A percentile compares a stretch with the other conserved stretches of the same genome.
phyloP scores from a whole-genome alignment of 164 flowering plant genomes.

The Chimonanthus salicifolius region DNA sequence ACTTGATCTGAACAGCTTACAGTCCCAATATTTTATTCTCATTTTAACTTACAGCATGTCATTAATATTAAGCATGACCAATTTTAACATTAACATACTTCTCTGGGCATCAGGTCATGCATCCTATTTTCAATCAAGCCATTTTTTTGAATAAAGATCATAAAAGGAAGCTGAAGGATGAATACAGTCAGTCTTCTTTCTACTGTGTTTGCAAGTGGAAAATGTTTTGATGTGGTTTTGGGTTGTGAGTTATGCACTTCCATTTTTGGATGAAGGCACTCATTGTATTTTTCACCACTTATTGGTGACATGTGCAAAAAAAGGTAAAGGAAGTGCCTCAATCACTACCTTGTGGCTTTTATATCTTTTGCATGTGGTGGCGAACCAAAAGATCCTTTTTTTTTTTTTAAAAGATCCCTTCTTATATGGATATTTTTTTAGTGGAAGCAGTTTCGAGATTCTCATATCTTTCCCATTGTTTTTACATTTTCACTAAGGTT shows the following conservation, averaged over 20 bases:
- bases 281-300: too few relatives aligned
- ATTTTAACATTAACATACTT: background rate
- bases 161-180: conserved; percentile 63
- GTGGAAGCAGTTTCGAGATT: background rate
- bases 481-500: background rate
- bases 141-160: conserved; percentile 53
- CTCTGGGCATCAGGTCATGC: conserved; percentile 38
- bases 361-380: background rate
- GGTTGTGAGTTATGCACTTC: too few relatives aligned
- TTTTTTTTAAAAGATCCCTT: too few relatives aligned
- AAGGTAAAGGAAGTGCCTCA: too few relatives aligned
- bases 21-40: background rate
- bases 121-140: conserved; percentile 42
- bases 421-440: background rate
- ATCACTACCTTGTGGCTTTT: too few relatives aligned
- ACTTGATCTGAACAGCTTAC: background rate
- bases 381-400: background rate
- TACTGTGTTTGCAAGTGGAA: background rate
- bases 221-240: background rate
- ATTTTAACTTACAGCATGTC: too few relatives aligned
- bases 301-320: too few relatives aligned
- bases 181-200: conserved; percentile 53
- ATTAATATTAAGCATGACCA: background rate
- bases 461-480: background rate
- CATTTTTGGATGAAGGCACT: too few relatives aligned